Conservation (phyloP, 192 early-diverging fungal species). For the Ambispora gerdemannii region DNA sequence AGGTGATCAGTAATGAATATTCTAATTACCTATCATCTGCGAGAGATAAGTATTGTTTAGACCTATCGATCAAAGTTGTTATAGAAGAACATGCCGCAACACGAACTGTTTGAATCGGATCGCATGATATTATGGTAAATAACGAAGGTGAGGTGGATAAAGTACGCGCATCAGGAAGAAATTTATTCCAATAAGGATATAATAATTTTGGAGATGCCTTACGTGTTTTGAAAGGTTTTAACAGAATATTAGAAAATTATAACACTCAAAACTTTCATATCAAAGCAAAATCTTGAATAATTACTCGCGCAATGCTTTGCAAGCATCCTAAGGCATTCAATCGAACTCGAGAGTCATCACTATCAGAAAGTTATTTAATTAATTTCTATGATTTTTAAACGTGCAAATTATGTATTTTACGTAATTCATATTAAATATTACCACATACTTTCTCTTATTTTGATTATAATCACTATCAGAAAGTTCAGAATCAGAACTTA, state of each 20-base stretch:
- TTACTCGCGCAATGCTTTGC: slow-evolving; percentile 45
- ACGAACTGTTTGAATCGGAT: slow-evolving; percentile 46
- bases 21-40: slow-evolving; percentile 47
- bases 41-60: slow-evolving; percentile 52
- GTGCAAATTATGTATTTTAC: no score
- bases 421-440: neutral
- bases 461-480: slow-evolving; percentile 41
- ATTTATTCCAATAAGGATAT: slow-evolving; percentile 54
- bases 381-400: neutral
- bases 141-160: slow-evolving; percentile 40
- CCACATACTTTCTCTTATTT: slow-evolving; percentile 13
- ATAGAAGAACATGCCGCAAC: slow-evolving; percentile 45
- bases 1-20: neutral
- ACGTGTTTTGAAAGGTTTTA: neutral
- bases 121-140: slow-evolving; percentile 46
- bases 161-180: slow-evolving; percentile 43
- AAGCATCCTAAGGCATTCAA: slow-evolving; percentile 54
- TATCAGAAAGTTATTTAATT: neutral
- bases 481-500: slow-evolving; percentile 55
- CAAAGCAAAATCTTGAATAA: no score
- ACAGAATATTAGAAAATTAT: no score
- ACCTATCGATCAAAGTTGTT: slow-evolving; percentile 44
- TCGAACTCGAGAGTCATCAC: slow-evolving; percentile 36
- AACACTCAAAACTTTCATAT: no score
- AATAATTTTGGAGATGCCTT: slow-evolving; percentile 46